Percentiles rank a stretch among this genome's conserved stretches.
Evolutionary conservation across 352 stramenopile species (phyloP).

Genomic region (Phytophthora citricola): DNA sequence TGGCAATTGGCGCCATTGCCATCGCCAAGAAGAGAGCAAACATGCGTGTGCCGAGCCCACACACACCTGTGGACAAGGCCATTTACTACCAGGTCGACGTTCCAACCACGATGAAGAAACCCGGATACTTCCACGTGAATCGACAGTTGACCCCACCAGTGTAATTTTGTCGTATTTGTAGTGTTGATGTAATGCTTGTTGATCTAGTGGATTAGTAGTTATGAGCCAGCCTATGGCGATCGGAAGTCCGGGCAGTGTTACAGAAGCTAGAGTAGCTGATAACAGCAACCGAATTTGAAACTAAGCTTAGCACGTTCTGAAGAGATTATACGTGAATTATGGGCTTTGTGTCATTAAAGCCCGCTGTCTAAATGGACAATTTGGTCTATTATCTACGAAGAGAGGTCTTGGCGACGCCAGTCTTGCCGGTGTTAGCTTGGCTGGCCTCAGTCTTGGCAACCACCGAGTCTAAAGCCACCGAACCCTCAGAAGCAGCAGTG

Average conservation of each 20-base stretch:
- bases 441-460: background rate
- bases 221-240: slow-evolving; percentile 8
- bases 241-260: background rate
- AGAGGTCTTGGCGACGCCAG: background rate
- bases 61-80: slow-evolving; percentile 22
- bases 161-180: slow-evolving; percentile 2
- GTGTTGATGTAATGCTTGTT: background rate
- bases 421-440: slow-evolving; percentile 1
- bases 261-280: too few species aligned
- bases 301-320: too few species aligned
- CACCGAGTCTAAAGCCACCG: background rate
- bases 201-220: background rate
- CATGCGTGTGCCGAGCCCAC: slow-evolving; percentile 6
- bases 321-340: too few species aligned
- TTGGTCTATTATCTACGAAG: slow-evolving; percentile 11
- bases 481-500: background rate
- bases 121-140: slow-evolving; percentile 21
- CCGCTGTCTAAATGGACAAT: too few species aligned
- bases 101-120: slow-evolving; percentile 11
- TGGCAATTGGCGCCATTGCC: slow-evolving; percentile 12
- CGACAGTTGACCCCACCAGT: slow-evolving; percentile 14
- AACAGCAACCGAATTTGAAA: too few species aligned
- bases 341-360: too few species aligned
- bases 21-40: slow-evolving; percentile 21
- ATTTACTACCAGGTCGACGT: slow-evolving; percentile 32